Percentiles rank a stretch among this genome's conserved stretches.
Conservation (phyloP, 2,329 filamentous ascomycete species). For the Madurella fahalii region DNA sequence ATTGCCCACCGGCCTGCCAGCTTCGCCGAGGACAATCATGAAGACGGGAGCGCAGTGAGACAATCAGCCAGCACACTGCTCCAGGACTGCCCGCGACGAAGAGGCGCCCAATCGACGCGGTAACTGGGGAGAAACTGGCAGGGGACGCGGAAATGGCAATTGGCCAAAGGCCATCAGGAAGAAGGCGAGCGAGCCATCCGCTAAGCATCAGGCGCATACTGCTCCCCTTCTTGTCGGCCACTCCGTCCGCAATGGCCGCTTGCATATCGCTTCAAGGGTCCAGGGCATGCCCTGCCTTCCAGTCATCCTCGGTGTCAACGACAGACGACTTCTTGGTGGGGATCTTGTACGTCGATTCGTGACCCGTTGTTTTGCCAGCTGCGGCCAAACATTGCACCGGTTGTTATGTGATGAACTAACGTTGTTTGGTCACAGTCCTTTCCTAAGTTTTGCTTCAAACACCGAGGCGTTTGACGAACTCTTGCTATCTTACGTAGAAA, state of each 20-base stretch:
- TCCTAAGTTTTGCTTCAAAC: constrained; percentile 77
- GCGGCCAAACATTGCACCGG: too few species aligned
- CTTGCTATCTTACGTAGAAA: constrained; percentile 67
- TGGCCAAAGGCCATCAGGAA: constrained; percentile 1
- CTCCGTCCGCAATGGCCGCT: constrained; percentile 34
- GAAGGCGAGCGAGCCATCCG: constrained; percentile 12
- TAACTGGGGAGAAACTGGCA: neutral
- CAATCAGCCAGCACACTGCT: constrained; percentile 9
- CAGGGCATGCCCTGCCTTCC: constrained; percentile 67
- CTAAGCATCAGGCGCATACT: constrained; percentile 18
- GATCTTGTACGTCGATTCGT: constrained; percentile 55
- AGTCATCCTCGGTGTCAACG: constrained; percentile 66
- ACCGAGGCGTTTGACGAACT: constrained; percentile 71
- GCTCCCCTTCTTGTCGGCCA: constrained; percentile 31
- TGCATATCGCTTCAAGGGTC: constrained; percentile 70
- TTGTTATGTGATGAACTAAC: neutral
- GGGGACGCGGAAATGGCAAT: constrained; percentile 6
- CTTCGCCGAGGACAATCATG: constrained; percentile 22
- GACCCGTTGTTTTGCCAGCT: too few species aligned
- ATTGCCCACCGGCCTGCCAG: neutral
- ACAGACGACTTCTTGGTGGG: constrained; percentile 54
- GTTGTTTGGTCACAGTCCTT: constrained; percentile 57
- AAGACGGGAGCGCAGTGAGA: constrained; percentile 15
- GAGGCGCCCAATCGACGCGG: neutral
- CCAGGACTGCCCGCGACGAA: neutral